Base-by-base conservation (phyloP, 768 basidiomycete genomes). In the Myochromella boudieri region DNA sequence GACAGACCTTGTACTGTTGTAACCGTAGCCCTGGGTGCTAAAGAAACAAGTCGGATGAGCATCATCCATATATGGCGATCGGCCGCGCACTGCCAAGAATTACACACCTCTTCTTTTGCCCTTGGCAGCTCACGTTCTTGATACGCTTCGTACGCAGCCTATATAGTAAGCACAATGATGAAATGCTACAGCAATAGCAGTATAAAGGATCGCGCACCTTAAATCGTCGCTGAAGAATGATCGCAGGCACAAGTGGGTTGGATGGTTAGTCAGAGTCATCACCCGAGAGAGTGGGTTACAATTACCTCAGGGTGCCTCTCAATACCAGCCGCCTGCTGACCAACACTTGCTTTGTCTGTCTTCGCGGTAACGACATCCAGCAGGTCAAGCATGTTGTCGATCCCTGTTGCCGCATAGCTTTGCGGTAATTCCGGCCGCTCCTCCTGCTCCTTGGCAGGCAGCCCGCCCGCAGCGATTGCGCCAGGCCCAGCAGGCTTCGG, bases 271-370 rank as follows among this genome's bases (percentile, higher is more conserved):
- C 25, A 26, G 20, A 20, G 26, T 37, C 32, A 27, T 14, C 29
- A n/a, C 29, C 29, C 8, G 41, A 20, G 14, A 36, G 37, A 48
- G 29, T 44, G 39, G 36, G 41, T 18, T 8, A 18, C 36, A 67
- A 78, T 38, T 58, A 92, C 91, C 82, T 97, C 94, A 42, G 94
- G 94, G 76, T 97, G 94, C 44, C 77, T 78, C 70, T 97, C 93
- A 27, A 97, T 78, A 29, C 80, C 77, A 42, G 91, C 91, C 11
- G 94, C 93, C 64, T 89, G 87, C 48, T 84, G 81, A 0, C 94
- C 93, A 26, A 95, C 72, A 55, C 88, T 91, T 1, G 91, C 90
- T 69, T 95, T 95, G 65, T 95, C 94, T 80, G 81, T 85, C 76
- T 92, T 94, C 3, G 90, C 89, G 37, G 83, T 95, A 21, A 95